A percentile compares a stretch with the other conserved stretches of the same genome.
phyloP scores from a whole-genome alignment of 768 basidiomycete species.

The Leucogyrophana mollusca region DNA sequence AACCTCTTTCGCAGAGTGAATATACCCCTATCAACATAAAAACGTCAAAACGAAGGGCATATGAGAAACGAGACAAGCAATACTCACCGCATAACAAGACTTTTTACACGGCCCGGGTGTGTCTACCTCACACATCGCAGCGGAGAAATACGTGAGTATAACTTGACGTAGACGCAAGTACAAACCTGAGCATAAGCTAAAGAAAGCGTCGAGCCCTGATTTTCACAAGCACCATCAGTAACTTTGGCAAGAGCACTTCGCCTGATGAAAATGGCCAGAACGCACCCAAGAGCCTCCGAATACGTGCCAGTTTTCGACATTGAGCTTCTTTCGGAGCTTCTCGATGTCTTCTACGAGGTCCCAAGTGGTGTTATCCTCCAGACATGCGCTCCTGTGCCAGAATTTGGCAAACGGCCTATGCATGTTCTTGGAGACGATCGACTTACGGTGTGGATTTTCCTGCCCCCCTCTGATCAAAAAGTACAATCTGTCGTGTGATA shows the following conservation, averaged over 20 bases:
- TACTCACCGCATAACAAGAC: constrained; percentile 69
- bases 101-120: constrained; percentile 80
- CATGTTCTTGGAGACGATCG: background rate
- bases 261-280: constrained; percentile 1
- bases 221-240: background rate
- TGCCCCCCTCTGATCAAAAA: constrained; percentile 88
- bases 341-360: constrained; percentile 91
- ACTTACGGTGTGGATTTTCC: constrained; percentile 85
- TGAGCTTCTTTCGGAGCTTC: constrained; percentile 70
- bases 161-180: background rate
- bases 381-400: constrained; percentile 57
- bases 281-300: constrained; percentile 92
- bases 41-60: background rate
- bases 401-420: no score
- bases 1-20: constrained; percentile 83
- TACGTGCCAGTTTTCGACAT: constrained; percentile 87
- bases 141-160: background rate
- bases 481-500: constrained; percentile 55
- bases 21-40: constrained; percentile 59
- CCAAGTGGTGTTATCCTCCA: constrained; percentile 93
- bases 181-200: constrained; percentile 81
- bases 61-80: background rate
- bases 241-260: background rate
- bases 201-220: constrained; percentile 81
- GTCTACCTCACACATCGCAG: constrained; percentile 37